Evolutionary conservation across 1,139 yeast genomes (phyloP).

Genomic region (Magnusiomyces paraingens): DNA sequence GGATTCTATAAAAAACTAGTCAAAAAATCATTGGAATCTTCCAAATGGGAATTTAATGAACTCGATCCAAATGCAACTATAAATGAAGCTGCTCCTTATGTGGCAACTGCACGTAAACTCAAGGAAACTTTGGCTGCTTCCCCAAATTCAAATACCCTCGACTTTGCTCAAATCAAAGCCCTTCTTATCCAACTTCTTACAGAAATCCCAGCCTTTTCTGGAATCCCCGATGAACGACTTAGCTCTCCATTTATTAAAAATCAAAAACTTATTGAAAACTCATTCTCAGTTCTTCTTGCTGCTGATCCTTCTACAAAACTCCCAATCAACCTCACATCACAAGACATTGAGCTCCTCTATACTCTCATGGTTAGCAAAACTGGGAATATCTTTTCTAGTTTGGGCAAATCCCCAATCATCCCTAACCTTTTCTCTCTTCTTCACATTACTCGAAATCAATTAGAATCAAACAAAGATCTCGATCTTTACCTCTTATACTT

Average conservation of each 20-base stretch:
- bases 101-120: constrained; percentile 9
- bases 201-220: constrained; percentile 2
- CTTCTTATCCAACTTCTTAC: constrained; percentile 1
- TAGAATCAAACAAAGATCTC: not conserved
- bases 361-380: constrained; percentile 3
- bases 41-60: constrained; percentile 11
- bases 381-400: not conserved
- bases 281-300: constrained; percentile 1
- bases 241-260: not conserved
- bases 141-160: constrained; percentile 12
- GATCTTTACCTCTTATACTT: constrained; percentile 8
- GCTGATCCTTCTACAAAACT: not conserved
- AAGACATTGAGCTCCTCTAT: not conserved
- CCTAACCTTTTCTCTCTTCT: constrained; percentile 6
- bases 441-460: not conserved
- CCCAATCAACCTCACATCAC: not conserved
- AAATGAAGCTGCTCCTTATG: not conserved
- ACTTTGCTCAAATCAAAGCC: constrained; percentile 9
- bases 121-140: constrained; percentile 15
- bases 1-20: constrained; percentile 11
- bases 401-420: not conserved
- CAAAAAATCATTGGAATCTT: constrained; percentile 11
- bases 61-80: constrained; percentile 1
- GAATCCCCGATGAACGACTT: not conserved
- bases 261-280: not conserved